Conservation (phyloP, 208 protist genomes). For the Crithidia brevicula region DNA sequence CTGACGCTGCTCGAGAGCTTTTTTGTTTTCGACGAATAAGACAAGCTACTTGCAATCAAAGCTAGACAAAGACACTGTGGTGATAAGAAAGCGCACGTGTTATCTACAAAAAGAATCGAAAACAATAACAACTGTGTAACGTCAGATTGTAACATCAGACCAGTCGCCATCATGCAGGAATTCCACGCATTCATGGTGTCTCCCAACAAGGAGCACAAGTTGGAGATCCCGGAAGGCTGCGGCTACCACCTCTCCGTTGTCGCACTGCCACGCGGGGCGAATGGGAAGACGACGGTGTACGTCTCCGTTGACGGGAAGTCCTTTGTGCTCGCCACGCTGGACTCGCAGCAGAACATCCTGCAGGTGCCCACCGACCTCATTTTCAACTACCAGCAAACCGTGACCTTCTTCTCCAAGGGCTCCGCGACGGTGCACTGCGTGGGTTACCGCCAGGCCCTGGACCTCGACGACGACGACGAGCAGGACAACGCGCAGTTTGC, state of each 20-base stretch:
- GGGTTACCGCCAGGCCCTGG: constrained; percentile 79
- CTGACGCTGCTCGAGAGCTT: no score
- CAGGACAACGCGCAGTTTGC: constrained; percentile 17
- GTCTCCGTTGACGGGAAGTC: constrained; percentile 82
- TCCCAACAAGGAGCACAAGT: constrained; percentile 68
- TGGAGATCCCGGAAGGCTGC: constrained; percentile 49
- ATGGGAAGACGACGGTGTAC: constrained; percentile 80
- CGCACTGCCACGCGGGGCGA: constrained; percentile 60
- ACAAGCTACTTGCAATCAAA: no score
- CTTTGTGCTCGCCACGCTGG: constrained; percentile 76
- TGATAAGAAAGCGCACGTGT: no score
- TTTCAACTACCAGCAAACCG: constrained; percentile 79
- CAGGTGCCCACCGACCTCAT: constrained; percentile 81
- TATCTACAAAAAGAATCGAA: constrained; percentile 4
- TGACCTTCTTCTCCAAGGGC: constrained; percentile 83
- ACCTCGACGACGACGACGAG: constrained; percentile 52
- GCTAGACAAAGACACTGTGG: no score
- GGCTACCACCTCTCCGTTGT: constrained; percentile 83
- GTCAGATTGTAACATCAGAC: no score
- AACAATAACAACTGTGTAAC: background rate
- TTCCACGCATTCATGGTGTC: constrained; percentile 84
- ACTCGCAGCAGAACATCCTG: constrained; percentile 57
- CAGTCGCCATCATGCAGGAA: constrained; percentile 57
- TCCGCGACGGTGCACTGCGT: constrained; percentile 71
- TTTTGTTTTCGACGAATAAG: no score